Conservation (phyloP, 495 filamentous ascomycete species). For the Hyaloscypha hepaticicola region DNA sequence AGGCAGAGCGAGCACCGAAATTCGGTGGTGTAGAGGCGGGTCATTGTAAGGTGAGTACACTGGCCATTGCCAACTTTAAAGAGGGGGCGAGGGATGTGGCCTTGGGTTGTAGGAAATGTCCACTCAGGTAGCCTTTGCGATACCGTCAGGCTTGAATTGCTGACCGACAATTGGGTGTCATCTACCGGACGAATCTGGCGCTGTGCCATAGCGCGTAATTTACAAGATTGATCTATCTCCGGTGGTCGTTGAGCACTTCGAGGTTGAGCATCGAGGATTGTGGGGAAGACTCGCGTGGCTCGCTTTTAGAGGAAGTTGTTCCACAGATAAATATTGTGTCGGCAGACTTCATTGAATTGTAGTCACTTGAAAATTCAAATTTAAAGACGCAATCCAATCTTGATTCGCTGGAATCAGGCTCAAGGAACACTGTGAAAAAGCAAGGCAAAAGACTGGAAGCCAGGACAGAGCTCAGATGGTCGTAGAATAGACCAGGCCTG, state of each 20-base stretch:
- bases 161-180: background rate
- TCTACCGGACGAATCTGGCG: background rate
- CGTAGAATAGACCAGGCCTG: too few species aligned
- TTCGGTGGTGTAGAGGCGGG: constrained; percentile 46
- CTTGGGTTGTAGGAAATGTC: background rate
- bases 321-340: too few species aligned
- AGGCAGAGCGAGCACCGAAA: constrained; percentile 53
- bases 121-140: background rate
- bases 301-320: too few species aligned
- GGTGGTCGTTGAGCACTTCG: background rate
- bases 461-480: too few species aligned
- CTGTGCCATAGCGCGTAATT: background rate
- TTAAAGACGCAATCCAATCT: too few species aligned
- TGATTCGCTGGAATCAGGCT: too few species aligned
- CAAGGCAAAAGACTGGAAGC: too few species aligned
- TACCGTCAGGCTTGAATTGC: background rate
- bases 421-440: too few species aligned
- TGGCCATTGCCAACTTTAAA: constrained; percentile 13
- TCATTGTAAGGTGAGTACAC: constrained; percentile 63
- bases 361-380: too few species aligned
- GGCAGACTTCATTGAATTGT: too few species aligned
- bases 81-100: background rate
- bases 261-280: background rate
- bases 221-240: background rate
- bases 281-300: too few species aligned